Evolutionary conservation across 371 early-diverging fungal genomes (phyloP).

Genomic region (Chytridium lagenaria): DNA sequence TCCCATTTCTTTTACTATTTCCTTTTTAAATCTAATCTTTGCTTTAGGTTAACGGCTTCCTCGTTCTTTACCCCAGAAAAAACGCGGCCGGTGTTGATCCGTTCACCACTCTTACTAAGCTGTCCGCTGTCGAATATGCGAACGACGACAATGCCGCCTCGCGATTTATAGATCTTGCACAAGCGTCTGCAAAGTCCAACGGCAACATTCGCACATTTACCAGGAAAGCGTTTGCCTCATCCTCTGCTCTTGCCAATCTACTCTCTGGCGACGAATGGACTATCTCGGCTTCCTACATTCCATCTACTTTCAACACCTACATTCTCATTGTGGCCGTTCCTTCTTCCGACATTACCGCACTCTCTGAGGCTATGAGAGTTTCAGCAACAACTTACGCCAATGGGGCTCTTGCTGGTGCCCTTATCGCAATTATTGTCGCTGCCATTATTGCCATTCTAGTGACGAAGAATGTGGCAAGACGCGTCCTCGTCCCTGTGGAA

Average conservation of each 20-base stretch:
- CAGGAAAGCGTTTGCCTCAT: background rate
- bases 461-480: slow-evolving; percentile 13
- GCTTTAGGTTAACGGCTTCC: slow-evolving; percentile 13
- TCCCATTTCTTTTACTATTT: too few relatives aligned
- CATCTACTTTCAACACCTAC: slow-evolving; percentile 20
- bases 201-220: background rate
- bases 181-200: background rate
- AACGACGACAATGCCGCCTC: slow-evolving; percentile 20
- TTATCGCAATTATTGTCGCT: slow-evolving; percentile 8
- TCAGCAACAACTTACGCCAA: slow-evolving; percentile 9
- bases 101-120: slow-evolving; percentile 21
- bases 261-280: slow-evolving; percentile 21
- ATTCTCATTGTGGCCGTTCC: slow-evolving; percentile 31
- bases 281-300: slow-evolving; percentile 27
- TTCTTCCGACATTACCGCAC: slow-evolving; percentile 31
- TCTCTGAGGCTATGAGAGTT: slow-evolving; percentile 24
- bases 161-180: background rate
- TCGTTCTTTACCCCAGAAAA: slow-evolving; percentile 21
- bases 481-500: slow-evolving; percentile 27
- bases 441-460: slow-evolving; percentile 11
- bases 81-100: slow-evolving; percentile 16
- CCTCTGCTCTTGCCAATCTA: slow-evolving; percentile 3
- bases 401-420: slow-evolving; percentile 8
- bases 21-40: too few relatives aligned
- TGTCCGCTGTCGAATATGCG: slow-evolving; percentile 26